phyloP scores from a whole-genome alignment of 257 asterid genomes.

The Solanum arcanum region DNA sequence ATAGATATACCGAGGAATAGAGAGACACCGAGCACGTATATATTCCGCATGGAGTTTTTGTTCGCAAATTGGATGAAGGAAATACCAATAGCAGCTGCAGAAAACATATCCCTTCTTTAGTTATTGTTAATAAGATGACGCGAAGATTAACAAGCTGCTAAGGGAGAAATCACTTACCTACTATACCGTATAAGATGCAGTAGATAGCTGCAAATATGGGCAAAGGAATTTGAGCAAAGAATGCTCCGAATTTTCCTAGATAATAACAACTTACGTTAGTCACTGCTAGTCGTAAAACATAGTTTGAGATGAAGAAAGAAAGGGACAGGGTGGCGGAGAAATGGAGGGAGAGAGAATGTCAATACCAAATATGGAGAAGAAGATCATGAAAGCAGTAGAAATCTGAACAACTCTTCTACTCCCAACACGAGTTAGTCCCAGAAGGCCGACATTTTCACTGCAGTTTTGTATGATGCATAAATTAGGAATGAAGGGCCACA shows the following conservation, averaged over 20 bases:
- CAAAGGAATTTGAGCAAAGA: conserved; percentile 85
- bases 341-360: neutral
- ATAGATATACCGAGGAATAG: conserved; percentile 77
- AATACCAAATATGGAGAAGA: conserved; percentile 90
- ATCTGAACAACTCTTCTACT: conserved; percentile 96
- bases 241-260: conserved; percentile 95
- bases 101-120: neutral
- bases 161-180: conserved; percentile 42
- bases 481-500: neutral
- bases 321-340: neutral
- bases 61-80: conserved; percentile 83
- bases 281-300: neutral
- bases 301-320: neutral
- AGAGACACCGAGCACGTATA: conserved; percentile 65
- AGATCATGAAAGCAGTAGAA: conserved; percentile 90
- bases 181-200: conserved; percentile 81
- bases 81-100: conserved; percentile 80
- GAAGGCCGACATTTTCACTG: conserved; percentile 97
- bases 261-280: conserved; percentile 2
- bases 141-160: neutral
- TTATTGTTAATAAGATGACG: neutral
- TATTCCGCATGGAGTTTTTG: conserved; percentile 86
- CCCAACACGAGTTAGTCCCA: conserved; percentile 96
- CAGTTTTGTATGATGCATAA: neutral
- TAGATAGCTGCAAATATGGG: conserved; percentile 94